Evolutionary conservation across 1,139 yeast genomes (phyloP), one percentile per base, ranked within the genome.

Genomic region (Taiozyma sp.): DNA sequence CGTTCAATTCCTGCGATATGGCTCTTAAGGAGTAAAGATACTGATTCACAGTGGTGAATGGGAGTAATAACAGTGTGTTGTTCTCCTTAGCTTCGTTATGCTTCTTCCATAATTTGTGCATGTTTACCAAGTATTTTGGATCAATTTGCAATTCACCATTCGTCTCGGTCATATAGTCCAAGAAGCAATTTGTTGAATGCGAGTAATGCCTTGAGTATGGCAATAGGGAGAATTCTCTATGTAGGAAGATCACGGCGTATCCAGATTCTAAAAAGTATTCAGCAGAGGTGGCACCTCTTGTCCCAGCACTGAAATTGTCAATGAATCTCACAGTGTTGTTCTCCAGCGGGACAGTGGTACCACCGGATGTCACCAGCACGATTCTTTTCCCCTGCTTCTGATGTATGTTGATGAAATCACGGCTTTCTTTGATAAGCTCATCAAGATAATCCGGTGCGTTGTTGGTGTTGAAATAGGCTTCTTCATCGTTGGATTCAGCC

Each of bases 241-340:
- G 96, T 48, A 95, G 71, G 64, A 93, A 93, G 41, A 93, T 85
- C 44, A 93, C 99, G 6, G 96, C 95, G 64, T 93, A 93, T 1
- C 90, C 96, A 52, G 81, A 75, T 54, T 86, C 88, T 51, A 95
- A 72, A 60, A 93, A 89, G 66, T 89, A 86, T 68, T 93, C 99
- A 5, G 98, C 96, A 40, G 96, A 85, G 0, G 97, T 85, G 10
- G 99, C 96, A 51, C 99, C 99, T 69, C 99, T 80, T 1, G 98
- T 93, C 27, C 99, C 99, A 29, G 98, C 98, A 60, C 96, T 86
- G 68, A 95, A 95, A 66, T 93, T 93, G 68, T 93, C 99, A 64
- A 93, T 91, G 69, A 93, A 93, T 52, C 99, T 71, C 16, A 93
- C 99, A 0, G 99, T 95, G 64, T 95, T 93, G 69, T 91, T 91